Evolutionary conservation across 805 yeast species (phyloP).

Genomic region (Metschnikowia continentalis): DNA sequence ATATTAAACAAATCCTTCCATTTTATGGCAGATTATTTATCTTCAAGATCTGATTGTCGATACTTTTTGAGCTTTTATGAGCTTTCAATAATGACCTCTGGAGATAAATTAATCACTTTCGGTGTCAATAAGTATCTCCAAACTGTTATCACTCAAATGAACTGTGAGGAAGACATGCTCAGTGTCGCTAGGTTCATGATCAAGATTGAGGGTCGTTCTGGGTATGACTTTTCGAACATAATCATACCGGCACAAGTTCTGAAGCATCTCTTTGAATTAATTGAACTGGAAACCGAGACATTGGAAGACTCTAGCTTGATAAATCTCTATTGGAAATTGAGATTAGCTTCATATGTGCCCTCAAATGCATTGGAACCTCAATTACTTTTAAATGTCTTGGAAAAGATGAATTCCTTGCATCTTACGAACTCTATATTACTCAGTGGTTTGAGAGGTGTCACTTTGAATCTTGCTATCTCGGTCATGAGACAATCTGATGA

Average conservation of each 20-base stretch:
- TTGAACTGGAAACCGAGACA: background rate
- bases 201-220: background rate
- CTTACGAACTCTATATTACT: background rate
- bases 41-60: constrained; percentile 27
- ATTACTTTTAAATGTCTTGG: background rate
- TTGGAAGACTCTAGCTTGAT: background rate
- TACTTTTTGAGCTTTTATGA: constrained; percentile 47
- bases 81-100: constrained; percentile 37
- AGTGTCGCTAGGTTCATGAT: constrained; percentile 2
- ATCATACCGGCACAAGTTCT: background rate
- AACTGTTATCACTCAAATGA: constrained; percentile 39
- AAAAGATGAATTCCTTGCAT: background rate
- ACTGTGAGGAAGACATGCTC: constrained; percentile 6
- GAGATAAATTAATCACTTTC: constrained; percentile 43
- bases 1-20: constrained; percentile 46
- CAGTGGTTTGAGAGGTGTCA: background rate
- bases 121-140: constrained; percentile 44
- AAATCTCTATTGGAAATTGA: constrained; percentile 1
- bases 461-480: background rate
- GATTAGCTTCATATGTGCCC: background rate
- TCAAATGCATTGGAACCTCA: background rate
- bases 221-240: background rate
- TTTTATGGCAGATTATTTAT: constrained; percentile 38
- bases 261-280: background rate
- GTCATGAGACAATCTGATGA: background rate